phyloP scores from a whole-genome alignment of 2,329 filamentous ascomycete species.

The Phoma sp. region DNA sequence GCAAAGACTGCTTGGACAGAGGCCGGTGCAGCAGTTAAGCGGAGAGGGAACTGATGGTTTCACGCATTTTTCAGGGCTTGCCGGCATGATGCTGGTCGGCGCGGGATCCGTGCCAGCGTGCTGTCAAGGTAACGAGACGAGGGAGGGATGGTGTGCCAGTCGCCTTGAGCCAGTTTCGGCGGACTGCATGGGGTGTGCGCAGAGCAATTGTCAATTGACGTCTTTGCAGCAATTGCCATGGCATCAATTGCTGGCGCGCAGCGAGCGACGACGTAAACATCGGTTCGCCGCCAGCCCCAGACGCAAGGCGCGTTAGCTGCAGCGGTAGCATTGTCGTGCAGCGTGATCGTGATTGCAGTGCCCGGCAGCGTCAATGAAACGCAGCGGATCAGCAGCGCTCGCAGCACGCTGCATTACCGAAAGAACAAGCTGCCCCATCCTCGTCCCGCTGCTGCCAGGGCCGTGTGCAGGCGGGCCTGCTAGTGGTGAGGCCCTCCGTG shows the following conservation, averaged over 20 bases:
- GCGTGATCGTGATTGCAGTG: constrained; percentile 24
- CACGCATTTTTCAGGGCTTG: constrained; percentile 27
- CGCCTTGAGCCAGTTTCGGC: constrained; percentile 15
- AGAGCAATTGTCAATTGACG: constrained; percentile 12
- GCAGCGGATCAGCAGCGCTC: constrained; percentile 30
- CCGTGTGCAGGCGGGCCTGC: constrained; percentile 31
- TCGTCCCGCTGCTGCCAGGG: constrained; percentile 33
- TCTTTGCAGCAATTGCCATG: neutral
- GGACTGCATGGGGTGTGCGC: constrained; percentile 22
- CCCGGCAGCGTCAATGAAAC: constrained; percentile 24
- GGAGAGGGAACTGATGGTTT: constrained; percentile 37
- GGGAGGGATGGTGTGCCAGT: constrained; percentile 22
- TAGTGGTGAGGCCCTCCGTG: constrained; percentile 35
- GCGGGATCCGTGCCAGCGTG: constrained; percentile 31
- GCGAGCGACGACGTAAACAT: constrained; percentile 27
- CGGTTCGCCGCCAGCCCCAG: constrained; percentile 15
- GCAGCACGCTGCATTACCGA: constrained; percentile 27
- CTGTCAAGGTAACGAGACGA: constrained; percentile 33
- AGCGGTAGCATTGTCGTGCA: constrained; percentile 14
- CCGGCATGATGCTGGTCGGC: constrained; percentile 34
- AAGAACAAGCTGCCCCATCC: constrained; percentile 32
- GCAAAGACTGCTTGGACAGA: constrained; percentile 20
- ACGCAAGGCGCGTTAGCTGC: constrained; percentile 18
- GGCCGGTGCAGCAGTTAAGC: constrained; percentile 30
- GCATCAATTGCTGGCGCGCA: neutral